Conservation (phyloP, 441 rosid species). For the Erodium chrysanthum region DNA sequence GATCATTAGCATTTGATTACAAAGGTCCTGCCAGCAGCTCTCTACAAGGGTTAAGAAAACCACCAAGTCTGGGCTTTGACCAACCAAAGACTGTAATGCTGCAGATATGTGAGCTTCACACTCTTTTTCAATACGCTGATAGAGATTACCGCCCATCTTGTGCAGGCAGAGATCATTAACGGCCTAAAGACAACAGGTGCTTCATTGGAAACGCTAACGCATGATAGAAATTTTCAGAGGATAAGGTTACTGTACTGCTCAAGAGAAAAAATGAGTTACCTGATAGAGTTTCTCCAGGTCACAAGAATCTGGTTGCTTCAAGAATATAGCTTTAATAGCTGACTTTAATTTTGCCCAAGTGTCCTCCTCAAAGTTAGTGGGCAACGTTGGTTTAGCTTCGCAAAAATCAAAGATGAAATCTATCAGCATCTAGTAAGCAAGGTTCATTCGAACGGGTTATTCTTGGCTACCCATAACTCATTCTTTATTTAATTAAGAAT, state of each 20-base stretch:
- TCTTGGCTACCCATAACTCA: not conserved
- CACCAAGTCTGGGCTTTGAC: conserved; percentile 87
- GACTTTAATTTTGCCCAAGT: conserved; percentile 87
- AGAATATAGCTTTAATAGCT: conserved; percentile 89
- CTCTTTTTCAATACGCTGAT: conserved; percentile 75
- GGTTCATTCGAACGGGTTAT: not conserved
- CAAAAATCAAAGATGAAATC: conserved; percentile 15
- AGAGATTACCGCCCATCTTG: conserved; percentile 89
- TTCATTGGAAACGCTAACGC: conserved; percentile 14
- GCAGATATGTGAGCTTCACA: conserved; percentile 78
- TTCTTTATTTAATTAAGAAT: no score
- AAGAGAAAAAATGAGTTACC: conserved; percentile 27
- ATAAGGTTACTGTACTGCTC: conserved; percentile 4
- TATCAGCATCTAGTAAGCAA: conserved; percentile 7
- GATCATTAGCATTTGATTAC: conserved; percentile 93
- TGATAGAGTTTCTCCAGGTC: conserved; percentile 87
- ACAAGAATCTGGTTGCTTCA: conserved; percentile 59
- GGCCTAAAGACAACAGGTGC: conserved; percentile 39
- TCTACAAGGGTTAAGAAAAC: conserved; percentile 86
- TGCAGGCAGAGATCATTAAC: conserved; percentile 87
- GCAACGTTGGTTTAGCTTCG: conserved; percentile 82
- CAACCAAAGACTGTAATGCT: conserved; percentile 67
- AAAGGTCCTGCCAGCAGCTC: conserved; percentile 94
- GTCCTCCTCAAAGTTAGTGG: conserved; percentile 79
- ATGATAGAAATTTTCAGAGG: conserved; percentile 8